Evolutionary conservation across 345 rosid species (phyloP), one percentile per base, ranked within the genome.

Genomic region (Citropsis articulata): DNA sequence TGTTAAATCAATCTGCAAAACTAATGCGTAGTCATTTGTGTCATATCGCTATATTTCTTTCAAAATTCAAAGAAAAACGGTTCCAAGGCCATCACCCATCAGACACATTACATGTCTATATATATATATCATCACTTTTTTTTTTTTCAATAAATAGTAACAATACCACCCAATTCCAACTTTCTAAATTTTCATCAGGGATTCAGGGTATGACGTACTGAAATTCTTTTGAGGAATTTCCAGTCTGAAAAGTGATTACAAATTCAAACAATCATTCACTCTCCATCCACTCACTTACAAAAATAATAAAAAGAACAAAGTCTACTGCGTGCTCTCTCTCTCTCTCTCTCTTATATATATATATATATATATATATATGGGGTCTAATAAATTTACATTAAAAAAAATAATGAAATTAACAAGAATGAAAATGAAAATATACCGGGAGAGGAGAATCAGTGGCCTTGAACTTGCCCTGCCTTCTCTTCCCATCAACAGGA

Each of bases 401-500:
- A 53, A 53, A 14, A 45, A 53, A 16, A 1, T 53, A 18, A 9
- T 53, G 8, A 18, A 53, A 45, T 13, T 45, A 45, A 50, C 21
- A 50, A 53, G 7, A 18, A 1, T 53, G 7, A 53, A 18, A 53
- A 16, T 18, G 57, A 53, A 53, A 16, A 53, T 6, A 4, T 53
- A 53, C 57, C 57, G 57, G 57, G 57, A 53, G 57, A 16, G 57
- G 57, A 53, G 57, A 53, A 53, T 53, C 57, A 6, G 57, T 53
- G 57, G 57, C n/a, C 57, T 95, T 92, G 82, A 95, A 95, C 71
- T 93, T 95, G n/a, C 98, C 97, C 87, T 87, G 93, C 73, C 94
- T 86, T 76, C 98, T 80, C 79, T 93, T 93, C 10, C 81, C 90
- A 77, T 95, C 99, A 67, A 95, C 99, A 33, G 97, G 99, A 78